A percentile compares a stretch with the other conserved stretches of the same genome.
Evolutionary conservation across 306 rosid species (phyloP).

Genomic region (Astragalus glycyphyllos): DNA sequence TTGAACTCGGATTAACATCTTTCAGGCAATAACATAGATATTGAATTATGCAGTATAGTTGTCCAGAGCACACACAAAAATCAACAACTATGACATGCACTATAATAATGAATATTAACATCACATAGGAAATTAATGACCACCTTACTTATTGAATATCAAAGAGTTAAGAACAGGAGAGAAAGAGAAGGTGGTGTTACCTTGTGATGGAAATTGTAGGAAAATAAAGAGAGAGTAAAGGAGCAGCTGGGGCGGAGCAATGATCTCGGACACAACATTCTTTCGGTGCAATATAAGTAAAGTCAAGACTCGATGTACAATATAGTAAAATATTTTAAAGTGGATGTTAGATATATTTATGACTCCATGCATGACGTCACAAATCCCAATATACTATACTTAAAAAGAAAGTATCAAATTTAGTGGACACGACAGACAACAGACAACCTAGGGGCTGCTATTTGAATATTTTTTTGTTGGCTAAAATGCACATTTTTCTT

Average conservation of each 20-base stretch:
- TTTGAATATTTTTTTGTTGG: too few relatives aligned
- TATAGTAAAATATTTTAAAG: background rate
- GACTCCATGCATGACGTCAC: too few relatives aligned
- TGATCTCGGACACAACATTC: slow-evolving; percentile 8
- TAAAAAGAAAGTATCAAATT: too few relatives aligned
- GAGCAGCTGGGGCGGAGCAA: background rate
- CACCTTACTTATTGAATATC: background rate
- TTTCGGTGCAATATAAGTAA: background rate
- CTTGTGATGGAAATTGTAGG: slow-evolving; percentile 31
- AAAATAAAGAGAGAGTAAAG: slow-evolving; percentile 11
- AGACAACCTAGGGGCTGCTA: too few relatives aligned
- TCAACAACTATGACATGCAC: background rate
- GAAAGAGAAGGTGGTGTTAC: background rate
- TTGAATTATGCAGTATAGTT: background rate
- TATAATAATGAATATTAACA: slow-evolving; percentile 1
- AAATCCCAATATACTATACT: too few relatives aligned
- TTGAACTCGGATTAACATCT: background rate
- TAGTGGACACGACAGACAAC: too few relatives aligned
- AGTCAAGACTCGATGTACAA: background rate
- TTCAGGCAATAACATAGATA: background rate
- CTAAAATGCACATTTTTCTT: too few relatives aligned
- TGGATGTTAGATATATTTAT: too few relatives aligned
- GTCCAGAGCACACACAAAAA: background rate
- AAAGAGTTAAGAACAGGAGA: background rate
- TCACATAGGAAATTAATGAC: background rate